A percentile compares a stretch with the other conserved stretches of the same genome.
Conservation (phyloP, 1,284 basidiomycete species). For the Wallemia mellicola region DNA sequence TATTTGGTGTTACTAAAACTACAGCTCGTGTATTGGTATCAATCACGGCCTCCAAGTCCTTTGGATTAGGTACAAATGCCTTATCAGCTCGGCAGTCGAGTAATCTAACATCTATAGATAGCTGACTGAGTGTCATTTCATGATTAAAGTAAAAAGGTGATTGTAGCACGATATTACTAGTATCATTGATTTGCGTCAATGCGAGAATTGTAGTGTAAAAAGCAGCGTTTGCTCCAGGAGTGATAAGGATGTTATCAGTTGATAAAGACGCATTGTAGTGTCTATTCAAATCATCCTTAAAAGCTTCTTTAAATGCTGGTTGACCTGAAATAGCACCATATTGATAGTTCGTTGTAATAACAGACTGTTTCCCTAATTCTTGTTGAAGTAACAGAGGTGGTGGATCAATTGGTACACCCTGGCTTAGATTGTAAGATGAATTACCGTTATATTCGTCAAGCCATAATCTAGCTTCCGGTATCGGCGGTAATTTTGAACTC, state of each 20-base stretch:
- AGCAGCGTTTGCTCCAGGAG: conserved; percentile 24
- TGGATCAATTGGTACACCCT: conserved; percentile 30
- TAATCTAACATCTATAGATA: conserved; percentile 1
- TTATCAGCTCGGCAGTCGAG: conserved; percentile 14
- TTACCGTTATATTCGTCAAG: neutral
- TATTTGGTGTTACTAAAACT: conserved; percentile 42
- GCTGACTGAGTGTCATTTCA: conserved; percentile 6
- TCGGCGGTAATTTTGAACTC: conserved; percentile 1
- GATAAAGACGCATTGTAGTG: neutral
- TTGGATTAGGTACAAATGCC: conserved; percentile 29
- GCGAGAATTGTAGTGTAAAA: conserved; percentile 33
- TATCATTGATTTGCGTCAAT: conserved; percentile 35
- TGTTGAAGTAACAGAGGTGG: conserved; percentile 27
- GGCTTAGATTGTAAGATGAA: conserved; percentile 28
- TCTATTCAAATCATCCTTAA: neutral
- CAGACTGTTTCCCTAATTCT: conserved; percentile 22
- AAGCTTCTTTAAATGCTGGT: neutral
- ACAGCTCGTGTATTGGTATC: conserved; percentile 33
- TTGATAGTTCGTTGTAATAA: conserved; percentile 18
- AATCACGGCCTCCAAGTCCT: conserved; percentile 23
- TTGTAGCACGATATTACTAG: conserved; percentile 17
- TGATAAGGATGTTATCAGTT: neutral
- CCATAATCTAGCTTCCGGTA: neutral
- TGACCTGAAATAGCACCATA: neutral
- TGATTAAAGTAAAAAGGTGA: conserved; percentile 8